Evolutionary conservation across 371 early-diverging fungal genomes (phyloP).

Genomic region (Saksenaea oblongispora): DNA sequence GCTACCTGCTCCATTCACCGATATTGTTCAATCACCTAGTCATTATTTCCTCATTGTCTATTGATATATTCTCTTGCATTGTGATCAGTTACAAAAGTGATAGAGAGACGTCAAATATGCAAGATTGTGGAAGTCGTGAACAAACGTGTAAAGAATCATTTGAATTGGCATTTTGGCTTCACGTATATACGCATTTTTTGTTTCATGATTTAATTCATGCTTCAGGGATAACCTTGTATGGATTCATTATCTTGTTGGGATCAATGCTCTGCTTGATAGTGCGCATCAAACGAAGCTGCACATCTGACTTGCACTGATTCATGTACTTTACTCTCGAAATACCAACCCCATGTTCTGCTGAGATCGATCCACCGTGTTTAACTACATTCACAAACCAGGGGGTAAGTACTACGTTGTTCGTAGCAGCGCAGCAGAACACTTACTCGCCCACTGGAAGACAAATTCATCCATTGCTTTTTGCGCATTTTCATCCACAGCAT

Average conservation of each 20-base stretch:
- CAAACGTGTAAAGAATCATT: too few relatives aligned
- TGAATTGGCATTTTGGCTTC: too few relatives aligned
- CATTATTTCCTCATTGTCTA: too few relatives aligned
- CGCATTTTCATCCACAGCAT: constrained; percentile 32
- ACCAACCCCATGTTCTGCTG: constrained; percentile 54
- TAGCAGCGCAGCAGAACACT: constrained; percentile 7
- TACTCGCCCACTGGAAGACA: constrained; percentile 69
- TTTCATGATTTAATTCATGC: background rate
- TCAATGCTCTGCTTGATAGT: constrained; percentile 59
- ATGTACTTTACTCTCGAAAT: constrained; percentile 33
- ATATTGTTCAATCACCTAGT: too few relatives aligned
- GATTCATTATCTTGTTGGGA: constrained; percentile 69
- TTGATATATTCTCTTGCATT: too few relatives aligned
- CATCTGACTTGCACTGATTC: constrained; percentile 49
- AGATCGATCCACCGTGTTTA: constrained; percentile 57
- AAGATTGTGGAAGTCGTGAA: too few relatives aligned
- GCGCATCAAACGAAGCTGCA: constrained; percentile 54
- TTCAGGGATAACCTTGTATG: constrained; percentile 57
- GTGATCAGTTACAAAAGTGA: too few relatives aligned
- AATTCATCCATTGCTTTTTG: constrained; percentile 27
- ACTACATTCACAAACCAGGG: constrained; percentile 13
- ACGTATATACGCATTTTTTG: background rate
- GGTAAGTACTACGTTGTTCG: background rate
- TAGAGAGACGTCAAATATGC: too few relatives aligned
- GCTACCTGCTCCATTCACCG: too few relatives aligned